Evolutionary conservation across 176 grass and related monocot genomes (phyloP).

Genomic region (Eremochloa ophiuroides): DNA sequence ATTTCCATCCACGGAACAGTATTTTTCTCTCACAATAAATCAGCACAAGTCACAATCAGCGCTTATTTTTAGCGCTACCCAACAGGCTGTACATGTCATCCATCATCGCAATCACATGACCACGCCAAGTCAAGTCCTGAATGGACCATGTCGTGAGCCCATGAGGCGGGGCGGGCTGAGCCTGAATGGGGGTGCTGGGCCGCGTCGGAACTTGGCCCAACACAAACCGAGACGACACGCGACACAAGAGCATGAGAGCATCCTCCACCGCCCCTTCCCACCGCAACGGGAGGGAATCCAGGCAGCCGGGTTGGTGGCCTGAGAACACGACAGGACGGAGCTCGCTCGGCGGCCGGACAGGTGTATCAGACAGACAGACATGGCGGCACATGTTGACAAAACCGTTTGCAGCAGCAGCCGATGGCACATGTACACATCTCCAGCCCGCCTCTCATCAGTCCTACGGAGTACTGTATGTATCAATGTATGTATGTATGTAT

Average conservation of each 20-base stretch:
- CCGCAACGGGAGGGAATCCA: neutral
- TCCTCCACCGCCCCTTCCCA: neutral
- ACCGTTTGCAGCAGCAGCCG: neutral
- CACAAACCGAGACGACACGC: neutral
- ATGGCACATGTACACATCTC: neutral
- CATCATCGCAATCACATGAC: too few species aligned
- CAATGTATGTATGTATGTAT: too few species aligned
- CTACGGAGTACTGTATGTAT: too few species aligned
- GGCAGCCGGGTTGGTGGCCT: neutral
- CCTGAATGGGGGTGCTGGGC: neutral
- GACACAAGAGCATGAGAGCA: neutral
- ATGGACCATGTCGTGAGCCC: too few species aligned
- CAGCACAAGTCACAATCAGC: too few species aligned
- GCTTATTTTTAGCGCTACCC: too few species aligned
- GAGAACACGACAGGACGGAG: neutral
- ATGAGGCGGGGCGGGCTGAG: too few species aligned
- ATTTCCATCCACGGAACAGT: too few species aligned
- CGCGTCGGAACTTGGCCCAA: neutral
- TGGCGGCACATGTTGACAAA: neutral
- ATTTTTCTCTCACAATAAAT: too few species aligned
- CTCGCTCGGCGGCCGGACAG: too few species aligned
- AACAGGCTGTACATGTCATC: too few species aligned
- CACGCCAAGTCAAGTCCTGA: too few species aligned
- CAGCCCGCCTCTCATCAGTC: neutral
- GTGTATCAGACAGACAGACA: neutral